Conservation (phyloP, 306 rosid genomes). For the Rubus idaeus region DNA sequence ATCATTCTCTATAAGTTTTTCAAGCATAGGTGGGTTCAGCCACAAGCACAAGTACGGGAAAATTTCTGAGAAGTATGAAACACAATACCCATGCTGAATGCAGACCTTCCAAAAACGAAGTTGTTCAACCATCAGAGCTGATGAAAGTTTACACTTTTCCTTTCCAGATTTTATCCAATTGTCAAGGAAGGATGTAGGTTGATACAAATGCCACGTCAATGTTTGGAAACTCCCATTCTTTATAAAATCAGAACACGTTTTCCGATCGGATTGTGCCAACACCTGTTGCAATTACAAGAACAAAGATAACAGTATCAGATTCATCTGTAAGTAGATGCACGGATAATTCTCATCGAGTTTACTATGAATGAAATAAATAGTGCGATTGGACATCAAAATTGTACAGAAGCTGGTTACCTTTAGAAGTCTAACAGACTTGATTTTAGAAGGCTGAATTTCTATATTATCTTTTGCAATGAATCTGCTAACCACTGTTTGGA, state of each 20-base stretch:
- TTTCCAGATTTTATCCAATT: constrained; percentile 72
- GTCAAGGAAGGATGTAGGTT: constrained; percentile 60
- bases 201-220: constrained; percentile 78
- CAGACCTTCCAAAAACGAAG: constrained; percentile 91
- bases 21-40: constrained; percentile 75
- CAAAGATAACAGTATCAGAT: constrained; percentile 31
- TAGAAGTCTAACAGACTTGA: constrained; percentile 73
- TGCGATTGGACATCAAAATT: constrained; percentile 23
- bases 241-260: constrained; percentile 58
- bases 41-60: constrained; percentile 79
- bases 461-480: constrained; percentile 50
- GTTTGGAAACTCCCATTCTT: constrained; percentile 64
- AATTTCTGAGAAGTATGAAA: constrained; percentile 65
- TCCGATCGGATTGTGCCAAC: constrained; percentile 60
- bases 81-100: constrained; percentile 79
- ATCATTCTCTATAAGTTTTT: constrained; percentile 49
- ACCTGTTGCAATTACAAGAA: constrained; percentile 48
- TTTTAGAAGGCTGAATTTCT: constrained; percentile 63
- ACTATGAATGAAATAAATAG: constrained; percentile 15
- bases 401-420: constrained; percentile 48
- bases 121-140: constrained; percentile 83
- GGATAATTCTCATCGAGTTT: constrained; percentile 11
- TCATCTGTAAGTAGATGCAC: constrained; percentile 17
- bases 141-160: constrained; percentile 68
- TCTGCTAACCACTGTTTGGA: constrained; percentile 61